Conservation (phyloP, 176 grass and related monocot genomes). For the Olyra latifolia region DNA sequence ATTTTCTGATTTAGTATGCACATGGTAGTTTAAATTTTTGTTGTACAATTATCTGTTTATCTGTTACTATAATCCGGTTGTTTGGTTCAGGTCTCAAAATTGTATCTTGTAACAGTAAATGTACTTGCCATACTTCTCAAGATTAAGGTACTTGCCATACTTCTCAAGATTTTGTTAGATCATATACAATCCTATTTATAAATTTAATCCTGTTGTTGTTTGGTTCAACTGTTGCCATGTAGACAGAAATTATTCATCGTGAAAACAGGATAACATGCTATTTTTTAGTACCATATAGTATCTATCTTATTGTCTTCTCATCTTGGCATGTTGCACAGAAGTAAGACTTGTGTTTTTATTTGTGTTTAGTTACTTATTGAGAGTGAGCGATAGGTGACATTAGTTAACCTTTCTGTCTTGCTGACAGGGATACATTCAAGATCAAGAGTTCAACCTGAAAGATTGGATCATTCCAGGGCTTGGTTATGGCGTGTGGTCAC, state of each 20-base stretch:
- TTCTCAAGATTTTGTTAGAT: background rate
- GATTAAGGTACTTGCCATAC: too few relatives aligned
- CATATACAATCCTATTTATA: background rate
- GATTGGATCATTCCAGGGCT: slow-evolving; percentile 67
- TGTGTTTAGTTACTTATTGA: background rate
- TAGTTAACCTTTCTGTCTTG: background rate
- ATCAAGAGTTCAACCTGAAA: slow-evolving; percentile 49
- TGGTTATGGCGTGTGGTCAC: slow-evolving; percentile 19
- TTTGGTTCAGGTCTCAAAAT: background rate
- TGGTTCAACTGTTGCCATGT: too few relatives aligned
- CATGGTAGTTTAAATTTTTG: too few relatives aligned
- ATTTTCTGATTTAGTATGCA: too few relatives aligned
- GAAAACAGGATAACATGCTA: background rate
- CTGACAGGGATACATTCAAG: slow-evolving; percentile 69
- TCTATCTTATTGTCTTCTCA: background rate
- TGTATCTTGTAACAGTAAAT: background rate
- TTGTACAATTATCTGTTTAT: too few relatives aligned
- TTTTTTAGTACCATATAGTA: background rate
- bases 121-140: background rate
- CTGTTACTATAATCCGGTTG: background rate
- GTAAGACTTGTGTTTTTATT: background rate
- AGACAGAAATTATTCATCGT: background rate
- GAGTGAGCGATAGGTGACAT: slow-evolving; percentile 20
- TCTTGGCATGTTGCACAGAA: background rate
- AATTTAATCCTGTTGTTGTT: too few relatives aligned